These are phyloP conservation scores for Pholiota microspora DNA, from an alignment of 768 basidiomycete genomes.

Conservation along the genomic window DNA sequence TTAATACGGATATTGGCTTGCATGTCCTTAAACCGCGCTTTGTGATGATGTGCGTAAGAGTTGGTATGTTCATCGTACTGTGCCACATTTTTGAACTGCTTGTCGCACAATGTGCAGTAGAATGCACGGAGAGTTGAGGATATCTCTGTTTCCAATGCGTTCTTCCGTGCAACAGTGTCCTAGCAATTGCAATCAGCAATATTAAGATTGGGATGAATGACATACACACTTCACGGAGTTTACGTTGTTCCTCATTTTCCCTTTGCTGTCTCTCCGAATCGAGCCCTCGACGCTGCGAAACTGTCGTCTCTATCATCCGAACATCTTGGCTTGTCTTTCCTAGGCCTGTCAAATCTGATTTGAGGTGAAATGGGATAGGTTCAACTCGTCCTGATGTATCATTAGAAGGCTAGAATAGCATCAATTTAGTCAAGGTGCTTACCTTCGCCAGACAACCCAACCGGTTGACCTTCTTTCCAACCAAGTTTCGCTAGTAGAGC, in stretches of 20 bases:
- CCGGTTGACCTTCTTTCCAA: conserved; percentile 76
- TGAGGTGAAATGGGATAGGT: conserved; percentile 79
- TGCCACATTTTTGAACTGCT: conserved; percentile 82
- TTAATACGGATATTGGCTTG: conserved; percentile 70
- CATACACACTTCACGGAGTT: conserved; percentile 59
- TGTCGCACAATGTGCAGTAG: conserved; percentile 82
- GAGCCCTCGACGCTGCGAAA: conserved; percentile 74
- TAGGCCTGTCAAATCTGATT: conserved; percentile 74
- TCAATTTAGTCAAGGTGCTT: conserved; percentile 6
- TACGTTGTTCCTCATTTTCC: conserved; percentile 78
- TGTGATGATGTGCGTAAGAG: conserved; percentile 86
- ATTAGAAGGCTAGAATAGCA: neutral
- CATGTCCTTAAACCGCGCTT: conserved; percentile 80
- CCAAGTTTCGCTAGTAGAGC: conserved; percentile 78
- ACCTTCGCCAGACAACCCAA: conserved; percentile 81
- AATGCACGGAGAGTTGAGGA: conserved; percentile 67
- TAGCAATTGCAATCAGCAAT: conserved; percentile 24
- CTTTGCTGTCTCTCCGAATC: conserved; percentile 81
- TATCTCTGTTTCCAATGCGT: conserved; percentile 67
- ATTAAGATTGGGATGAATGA: neutral
- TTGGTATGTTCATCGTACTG: conserved; percentile 91
- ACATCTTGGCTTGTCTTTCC: conserved; percentile 80
- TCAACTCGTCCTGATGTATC: conserved; percentile 65
- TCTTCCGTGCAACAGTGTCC: conserved; percentile 64
- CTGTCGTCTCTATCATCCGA: conserved; percentile 82